Evolutionary conservation across 441 rosid species (phyloP), one percentile per base, ranked within the genome.

Genomic region (Erodium moschatum): DNA sequence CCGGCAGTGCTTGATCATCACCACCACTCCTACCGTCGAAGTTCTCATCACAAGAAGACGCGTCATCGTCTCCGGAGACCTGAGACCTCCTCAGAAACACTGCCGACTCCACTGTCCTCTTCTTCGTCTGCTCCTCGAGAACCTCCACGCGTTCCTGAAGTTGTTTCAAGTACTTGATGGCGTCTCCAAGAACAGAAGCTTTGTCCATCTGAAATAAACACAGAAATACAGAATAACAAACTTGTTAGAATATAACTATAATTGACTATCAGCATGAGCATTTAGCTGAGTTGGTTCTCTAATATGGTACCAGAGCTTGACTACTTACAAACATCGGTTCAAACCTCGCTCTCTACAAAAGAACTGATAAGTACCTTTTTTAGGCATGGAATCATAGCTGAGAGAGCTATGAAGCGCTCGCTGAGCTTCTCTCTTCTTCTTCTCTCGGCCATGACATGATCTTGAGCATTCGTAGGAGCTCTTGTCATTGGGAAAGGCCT

Each of bases 341-440:
- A n/a, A n/a, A n/a, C n/a, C n/a, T n/a, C n/a, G n/a, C n/a, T n/a
- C n/a, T n/a, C n/a, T n/a, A n/a, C n/a, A 11, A 42, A 72, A 16
- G 60, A 9, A 21, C 1, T 11, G 65, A 68, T 66, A 9, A 1
- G 31, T 66, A 86, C 97, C 92, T 86, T 90, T 73, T 84, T 90
- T 6, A 90, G 85, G 68, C 87, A 88, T 2, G 97, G 97, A 69
- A 90, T 77, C 58, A 88, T 68, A 65, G 90, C 85, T n/a, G 92
- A 86, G 68, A 90, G 88, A 74, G 94, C 90, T 6, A 86, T 81
- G 71, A 90, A 88, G 0, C 87, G 78, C 78, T 85, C 86, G 73
- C 75, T 86, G 29, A 90, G 87, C 80, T 86, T 88, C 78, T 90
- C 91, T 70, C 96, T 78, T 33, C 94, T 77, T 74, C 77, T 88